These are phyloP conservation scores for Pichia cabralensis DNA, from an alignment of 805 yeast genomes.

Conservation along the genomic window DNA sequence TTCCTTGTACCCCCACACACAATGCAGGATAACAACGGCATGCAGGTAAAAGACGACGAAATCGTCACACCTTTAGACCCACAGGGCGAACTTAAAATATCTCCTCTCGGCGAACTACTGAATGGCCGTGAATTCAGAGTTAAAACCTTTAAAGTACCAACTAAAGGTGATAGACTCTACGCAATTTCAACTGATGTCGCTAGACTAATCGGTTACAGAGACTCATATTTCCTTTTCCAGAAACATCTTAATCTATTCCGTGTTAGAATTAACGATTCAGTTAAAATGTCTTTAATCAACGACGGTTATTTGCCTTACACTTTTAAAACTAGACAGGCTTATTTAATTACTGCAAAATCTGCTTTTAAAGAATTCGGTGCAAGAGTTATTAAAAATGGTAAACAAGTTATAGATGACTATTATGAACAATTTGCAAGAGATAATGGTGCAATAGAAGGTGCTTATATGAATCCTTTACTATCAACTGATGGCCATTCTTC, in stretches of 20 bases:
- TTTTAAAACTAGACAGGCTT: slow-evolving; percentile 82
- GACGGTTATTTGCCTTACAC: slow-evolving; percentile 80
- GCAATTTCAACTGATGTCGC: slow-evolving; percentile 97
- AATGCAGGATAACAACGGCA: slow-evolving; percentile 6
- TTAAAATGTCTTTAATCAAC: slow-evolving; percentile 73
- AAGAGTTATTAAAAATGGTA: slow-evolving; percentile 68
- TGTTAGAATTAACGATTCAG: slow-evolving; percentile 61
- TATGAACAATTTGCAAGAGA: slow-evolving; percentile 54
- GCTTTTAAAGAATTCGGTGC: slow-evolving; percentile 91
- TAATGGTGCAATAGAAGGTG: slow-evolving; percentile 61
- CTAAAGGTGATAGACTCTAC: slow-evolving; percentile 61
- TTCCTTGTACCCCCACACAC: neutral
- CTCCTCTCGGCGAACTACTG: slow-evolving; percentile 50
- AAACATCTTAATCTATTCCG: slow-evolving; percentile 72
- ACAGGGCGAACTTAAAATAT: slow-evolving; percentile 69
- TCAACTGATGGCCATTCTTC: too few relatives aligned
- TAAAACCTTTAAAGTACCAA: slow-evolving; percentile 53
- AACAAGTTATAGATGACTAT: slow-evolving; percentile 77
- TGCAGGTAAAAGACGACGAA: slow-evolving; percentile 60
- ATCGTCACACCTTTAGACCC: slow-evolving; percentile 66
- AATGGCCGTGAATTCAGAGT: slow-evolving; percentile 72
- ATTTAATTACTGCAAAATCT: slow-evolving; percentile 83
- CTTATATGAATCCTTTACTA: slow-evolving; percentile 23
- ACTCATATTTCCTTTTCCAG: slow-evolving; percentile 81
- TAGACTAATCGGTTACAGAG: slow-evolving; percentile 86